Evolutionary conservation across 140 eudicot genomes (phyloP), one percentile per base, ranked within the genome.

Genomic region (Stevia rebaudiana): DNA sequence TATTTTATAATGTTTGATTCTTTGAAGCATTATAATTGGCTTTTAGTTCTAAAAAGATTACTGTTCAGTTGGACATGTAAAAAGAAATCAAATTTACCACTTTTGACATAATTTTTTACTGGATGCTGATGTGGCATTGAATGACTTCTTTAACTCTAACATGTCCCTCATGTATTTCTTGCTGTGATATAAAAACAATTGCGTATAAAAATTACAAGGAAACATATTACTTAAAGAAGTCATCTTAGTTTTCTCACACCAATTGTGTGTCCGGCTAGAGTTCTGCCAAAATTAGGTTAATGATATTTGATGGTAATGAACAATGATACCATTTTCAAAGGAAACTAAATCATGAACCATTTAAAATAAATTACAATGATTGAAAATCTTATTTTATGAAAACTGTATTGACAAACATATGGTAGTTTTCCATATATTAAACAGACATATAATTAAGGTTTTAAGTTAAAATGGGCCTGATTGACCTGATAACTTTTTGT

Each of bases 121-220:
- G 23, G 31, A 51, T 19, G 7, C 53, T 21, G 46, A 47, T 39
- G 7, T 47, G 44, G 70, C 35, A 25, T 15, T 17, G 17, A 48
- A 47, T 18, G 36, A 24, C 3, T 6, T 12, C 0, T 66, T 36
- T 35, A 63, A 35, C 51, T 22, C 50, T 21, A 35, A 1, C 37
- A 28, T 66, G 37, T 19, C 51, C 17, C 52, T 68, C 73, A 68
- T 68, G 63, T 54, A 54, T 21, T 36, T 37, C 8, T 48, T 68
- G 18, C 5, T 17, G 18, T 19, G 15, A 43, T 31, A 55, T 30
- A 17, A 11, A 56, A 43, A 18, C 15, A 42, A 12, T 56, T 69
- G 4, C 74, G 16, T 69, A 13, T 56, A 0, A 28, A 42, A 56
- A 25, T 1, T 16, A 57, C 12, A 48, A 56, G 37, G 37, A 43